phyloP scores from a whole-genome alignment of 108 stramenopile species.

The Cylindrotheca fusiformis region DNA sequence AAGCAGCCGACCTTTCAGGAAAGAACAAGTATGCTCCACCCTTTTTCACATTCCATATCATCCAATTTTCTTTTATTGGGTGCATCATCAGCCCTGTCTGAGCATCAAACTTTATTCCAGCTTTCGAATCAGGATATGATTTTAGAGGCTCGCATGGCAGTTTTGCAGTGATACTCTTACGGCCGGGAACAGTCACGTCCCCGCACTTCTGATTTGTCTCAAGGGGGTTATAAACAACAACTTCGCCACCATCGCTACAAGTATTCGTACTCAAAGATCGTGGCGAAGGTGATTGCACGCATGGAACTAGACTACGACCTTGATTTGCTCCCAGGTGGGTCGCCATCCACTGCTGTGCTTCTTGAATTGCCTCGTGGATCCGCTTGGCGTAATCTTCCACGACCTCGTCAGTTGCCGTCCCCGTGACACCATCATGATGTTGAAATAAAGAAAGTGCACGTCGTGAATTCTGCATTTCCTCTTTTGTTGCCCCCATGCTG shows the following conservation, averaged over 20 bases:
- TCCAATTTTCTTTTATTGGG: conserved; percentile 59
- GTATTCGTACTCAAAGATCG: conserved; percentile 37
- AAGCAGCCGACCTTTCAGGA: conserved; percentile 31
- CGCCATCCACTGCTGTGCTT: conserved; percentile 39
- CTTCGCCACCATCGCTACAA: conserved; percentile 26
- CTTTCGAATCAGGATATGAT: conserved; percentile 8
- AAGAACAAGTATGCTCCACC: conserved; percentile 69
- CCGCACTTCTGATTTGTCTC: conserved; percentile 43
- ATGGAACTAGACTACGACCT: conserved; percentile 16
- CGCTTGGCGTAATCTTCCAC: conserved; percentile 54
- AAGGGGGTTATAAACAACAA: conserved; percentile 53
- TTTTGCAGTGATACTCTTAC: conserved; percentile 5
- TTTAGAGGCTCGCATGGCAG: conserved; percentile 51
- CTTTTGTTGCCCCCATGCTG: conserved; percentile 30
- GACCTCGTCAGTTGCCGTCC: conserved; percentile 53
- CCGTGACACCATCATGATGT: conserved; percentile 69
- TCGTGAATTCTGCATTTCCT: conserved; percentile 46
- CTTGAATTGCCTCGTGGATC: conserved; percentile 39
- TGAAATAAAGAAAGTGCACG: conserved; percentile 55
- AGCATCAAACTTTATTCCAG: conserved; percentile 36
- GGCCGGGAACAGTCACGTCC: conserved; percentile 28
- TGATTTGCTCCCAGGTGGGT: neutral
- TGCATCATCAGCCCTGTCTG: conserved; percentile 45
- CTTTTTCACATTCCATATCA: conserved; percentile 53
- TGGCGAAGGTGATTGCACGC: conserved; percentile 39